Evolutionary conservation across 306 rosid species (phyloP).

Genomic region (Ormosia emarginata): DNA sequence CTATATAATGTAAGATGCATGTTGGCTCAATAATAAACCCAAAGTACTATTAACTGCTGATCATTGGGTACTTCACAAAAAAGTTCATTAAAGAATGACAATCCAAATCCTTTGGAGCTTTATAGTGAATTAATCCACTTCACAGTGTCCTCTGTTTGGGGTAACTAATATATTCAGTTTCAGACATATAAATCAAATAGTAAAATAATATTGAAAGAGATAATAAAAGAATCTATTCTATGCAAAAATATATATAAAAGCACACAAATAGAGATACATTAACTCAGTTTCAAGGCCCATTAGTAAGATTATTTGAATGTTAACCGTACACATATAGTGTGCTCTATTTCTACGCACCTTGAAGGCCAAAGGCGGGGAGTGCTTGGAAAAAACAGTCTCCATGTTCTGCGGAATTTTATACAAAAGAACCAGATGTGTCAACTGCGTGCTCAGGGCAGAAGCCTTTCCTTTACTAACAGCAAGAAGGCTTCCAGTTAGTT

Average conservation of each 20-base stretch:
- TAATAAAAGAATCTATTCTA: not conserved
- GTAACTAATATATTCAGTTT: not conserved
- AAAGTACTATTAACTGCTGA: not conserved
- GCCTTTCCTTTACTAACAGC: not conserved
- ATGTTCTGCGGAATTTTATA: constrained; percentile 3
- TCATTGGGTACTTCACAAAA: not conserved
- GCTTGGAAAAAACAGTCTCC: constrained; percentile 40
- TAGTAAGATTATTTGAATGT: not conserved
- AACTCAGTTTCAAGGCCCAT: not conserved
- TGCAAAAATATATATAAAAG: not conserved
- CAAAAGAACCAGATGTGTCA: not conserved
- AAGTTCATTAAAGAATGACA: not conserved
- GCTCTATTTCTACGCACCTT: constrained; percentile 32
- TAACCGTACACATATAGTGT: not conserved
- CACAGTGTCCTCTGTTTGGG: not conserved
- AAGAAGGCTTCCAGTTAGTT: not conserved
- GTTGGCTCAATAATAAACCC: not conserved
- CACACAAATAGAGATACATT: not conserved
- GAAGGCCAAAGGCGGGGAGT: constrained; percentile 23
- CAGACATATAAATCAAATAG: not conserved
- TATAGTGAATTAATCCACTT: not conserved
- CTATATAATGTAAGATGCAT: not conserved
- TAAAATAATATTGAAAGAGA: not conserved
- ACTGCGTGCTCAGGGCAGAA: not conserved
- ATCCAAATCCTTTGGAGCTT: not conserved